phyloP scores from a whole-genome alignment of 2,329 filamentous ascomycete species.

The Microcyclospora pomicola region DNA sequence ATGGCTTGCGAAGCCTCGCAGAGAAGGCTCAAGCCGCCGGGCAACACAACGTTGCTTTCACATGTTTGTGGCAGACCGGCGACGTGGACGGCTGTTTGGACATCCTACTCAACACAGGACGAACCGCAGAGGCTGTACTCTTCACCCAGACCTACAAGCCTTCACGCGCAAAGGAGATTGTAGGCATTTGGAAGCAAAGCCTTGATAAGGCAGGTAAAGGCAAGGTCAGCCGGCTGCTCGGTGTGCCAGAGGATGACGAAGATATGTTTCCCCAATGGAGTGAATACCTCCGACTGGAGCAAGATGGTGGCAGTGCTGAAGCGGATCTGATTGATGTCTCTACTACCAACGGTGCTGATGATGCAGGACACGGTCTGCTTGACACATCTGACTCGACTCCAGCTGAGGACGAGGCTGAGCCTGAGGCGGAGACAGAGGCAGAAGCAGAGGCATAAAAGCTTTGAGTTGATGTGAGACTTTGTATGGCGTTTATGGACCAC shows the following conservation, averaged over 20 bases:
- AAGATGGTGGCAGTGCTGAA: conserved; percentile 43
- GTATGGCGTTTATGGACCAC: too few species aligned
- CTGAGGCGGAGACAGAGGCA: too few species aligned
- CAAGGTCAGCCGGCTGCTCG: conserved; percentile 71
- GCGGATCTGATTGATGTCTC: conserved; percentile 29
- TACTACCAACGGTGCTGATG: conserved; percentile 16
- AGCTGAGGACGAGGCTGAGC: too few species aligned
- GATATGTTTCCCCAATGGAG: conserved; percentile 92
- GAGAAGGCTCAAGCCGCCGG: conserved; percentile 61
- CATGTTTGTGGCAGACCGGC: conserved; percentile 72
- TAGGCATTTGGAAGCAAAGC: conserved; percentile 65
- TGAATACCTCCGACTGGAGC: conserved; percentile 70
- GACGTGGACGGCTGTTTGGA: conserved; percentile 72
- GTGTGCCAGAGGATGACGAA: conserved; percentile 54
- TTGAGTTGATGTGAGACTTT: too few species aligned
- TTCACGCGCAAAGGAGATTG: conserved; percentile 53
- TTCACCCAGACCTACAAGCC: conserved; percentile 96
- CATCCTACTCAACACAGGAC: conserved; percentile 62
- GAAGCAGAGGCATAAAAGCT: too few species aligned
- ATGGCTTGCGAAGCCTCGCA: conserved; percentile 59
- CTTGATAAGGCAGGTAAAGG: conserved; percentile 76
- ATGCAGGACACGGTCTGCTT: not conserved
- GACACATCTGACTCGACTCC: too few species aligned
- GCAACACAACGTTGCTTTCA: conserved; percentile 87
- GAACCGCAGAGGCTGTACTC: conserved; percentile 72